These are phyloP conservation scores for Phytophthora pseudosyringae DNA, from an alignment of 352 stramenopile species.

Conservation along the genomic window DNA sequence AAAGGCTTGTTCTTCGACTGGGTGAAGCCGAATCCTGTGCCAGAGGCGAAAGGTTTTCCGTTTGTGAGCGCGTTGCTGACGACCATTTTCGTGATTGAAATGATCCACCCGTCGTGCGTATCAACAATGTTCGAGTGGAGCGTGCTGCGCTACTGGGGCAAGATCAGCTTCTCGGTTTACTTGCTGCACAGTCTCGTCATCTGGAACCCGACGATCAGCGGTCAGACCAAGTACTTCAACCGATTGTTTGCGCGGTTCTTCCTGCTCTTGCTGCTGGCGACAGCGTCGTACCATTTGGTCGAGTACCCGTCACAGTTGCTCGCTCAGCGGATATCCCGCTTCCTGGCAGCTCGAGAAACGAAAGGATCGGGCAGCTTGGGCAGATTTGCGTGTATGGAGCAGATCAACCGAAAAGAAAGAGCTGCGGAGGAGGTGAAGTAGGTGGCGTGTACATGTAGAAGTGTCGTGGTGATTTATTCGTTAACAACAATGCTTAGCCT, in stretches of 20 bases:
- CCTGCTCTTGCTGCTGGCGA: slow-evolving; percentile 41
- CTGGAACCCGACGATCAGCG: slow-evolving; percentile 25
- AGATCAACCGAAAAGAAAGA: slow-evolving; percentile 17
- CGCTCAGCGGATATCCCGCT: slow-evolving; percentile 41
- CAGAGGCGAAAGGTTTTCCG: slow-evolving; percentile 26
- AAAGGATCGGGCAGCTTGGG: slow-evolving; percentile 6
- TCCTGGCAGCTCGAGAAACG: slow-evolving; percentile 27
- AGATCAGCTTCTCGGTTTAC: slow-evolving; percentile 62
- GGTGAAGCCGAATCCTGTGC: slow-evolving; percentile 35
- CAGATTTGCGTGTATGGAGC: slow-evolving; percentile 25
- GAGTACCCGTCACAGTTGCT: slow-evolving; percentile 58
- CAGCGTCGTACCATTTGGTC: slow-evolving; percentile 43
- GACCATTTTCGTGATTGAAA: slow-evolving; percentile 48
- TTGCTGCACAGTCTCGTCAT: slow-evolving; percentile 54
- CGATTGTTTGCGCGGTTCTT: slow-evolving; percentile 42
- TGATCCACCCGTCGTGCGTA: slow-evolving; percentile 42
- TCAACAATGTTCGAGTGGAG: slow-evolving; percentile 52
- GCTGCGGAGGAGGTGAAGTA: not conserved
- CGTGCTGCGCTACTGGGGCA: slow-evolving; percentile 46
- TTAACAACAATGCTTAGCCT: too few relatives aligned
- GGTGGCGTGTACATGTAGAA: too few relatives aligned
- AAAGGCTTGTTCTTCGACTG: slow-evolving; percentile 48
- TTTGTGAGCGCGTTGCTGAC: slow-evolving; percentile 46
- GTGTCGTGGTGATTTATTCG: not conserved
- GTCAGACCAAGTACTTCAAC: slow-evolving; percentile 44